Evolutionary conservation across 1,139 yeast species (phyloP), one percentile per base, ranked within the genome.

Genomic region (Saccharomycopsis hybrid): DNA sequence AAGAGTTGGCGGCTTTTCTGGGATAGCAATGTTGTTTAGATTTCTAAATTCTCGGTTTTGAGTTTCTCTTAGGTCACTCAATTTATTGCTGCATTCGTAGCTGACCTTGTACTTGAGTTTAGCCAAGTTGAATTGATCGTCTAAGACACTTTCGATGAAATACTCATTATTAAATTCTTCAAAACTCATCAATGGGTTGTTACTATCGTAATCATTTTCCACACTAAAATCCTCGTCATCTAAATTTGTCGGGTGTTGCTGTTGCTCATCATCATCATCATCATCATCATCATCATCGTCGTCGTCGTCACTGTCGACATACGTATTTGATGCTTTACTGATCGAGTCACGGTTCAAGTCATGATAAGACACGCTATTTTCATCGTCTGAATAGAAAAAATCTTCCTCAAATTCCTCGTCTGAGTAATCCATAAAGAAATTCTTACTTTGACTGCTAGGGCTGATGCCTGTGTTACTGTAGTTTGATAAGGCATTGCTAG

Each of bases 171-270:
- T 50, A 32, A 52, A 50, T 32, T 50, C 50, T 37, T 50, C 53
- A 41, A 52, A 49, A 13, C 44, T 28, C 43, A 50, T 41, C 13
- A 51, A 42, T n/a, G 52, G 49, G 35, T 52, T 52, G 28, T 52
- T 52, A 18, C 48, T 52, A 33, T 52, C 55, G 32, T 52, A 52
- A 1, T 52, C 55, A 27, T n/a, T 41, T 28, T 49, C 55, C 3
- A 50, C 51, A 32, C 44, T 48, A 45, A 44, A 52, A n/a, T 39
- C 43, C 24, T 41, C 43, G 13, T 27, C 48, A 7, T 33, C 38
- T 29, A 27, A 24, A n/a, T n/a, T n/a, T n/a, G n/a, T n/a, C n/a
- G n/a, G n/a, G n/a, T n/a, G n/a, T n/a, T n/a, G n/a, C n/a, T 24
- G 36, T 9, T 30, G 36, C 24, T 45, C 36, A 2, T 43, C 45